Conservation (phyloP, 768 basidiomycete species). For the Panaeolus cyanescens region DNA sequence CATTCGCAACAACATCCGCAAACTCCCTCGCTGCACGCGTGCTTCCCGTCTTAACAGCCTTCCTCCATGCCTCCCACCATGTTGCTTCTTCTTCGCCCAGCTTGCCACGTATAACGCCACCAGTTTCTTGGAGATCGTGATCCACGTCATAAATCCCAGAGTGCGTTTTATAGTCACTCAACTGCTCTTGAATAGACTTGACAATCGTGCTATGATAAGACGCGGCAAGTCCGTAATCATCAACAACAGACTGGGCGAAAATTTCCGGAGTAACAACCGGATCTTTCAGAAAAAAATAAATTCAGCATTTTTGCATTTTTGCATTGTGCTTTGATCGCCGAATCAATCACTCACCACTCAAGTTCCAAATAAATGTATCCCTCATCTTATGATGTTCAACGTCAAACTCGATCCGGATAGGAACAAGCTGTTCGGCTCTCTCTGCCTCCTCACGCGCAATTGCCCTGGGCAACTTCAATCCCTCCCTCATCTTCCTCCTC, state of each 20-base stretch:
- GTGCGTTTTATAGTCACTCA: conserved; percentile 78
- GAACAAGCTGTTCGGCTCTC: conserved; percentile 81
- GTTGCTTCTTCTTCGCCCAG: conserved; percentile 49
- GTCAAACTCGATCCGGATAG: conserved; percentile 95
- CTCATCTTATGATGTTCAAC: conserved; percentile 92
- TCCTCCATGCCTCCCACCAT: conserved; percentile 80
- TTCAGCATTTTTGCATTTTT: too few relatives aligned
- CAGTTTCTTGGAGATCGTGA: conserved; percentile 19
- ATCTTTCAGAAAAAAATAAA: conserved; percentile 49
- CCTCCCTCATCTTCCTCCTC: conserved; percentile 58
- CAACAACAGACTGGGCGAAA: conserved; percentile 88
- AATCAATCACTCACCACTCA: conserved; percentile 70
- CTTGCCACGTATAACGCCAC: conserved; percentile 32
- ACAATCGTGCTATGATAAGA: conserved; percentile 68
- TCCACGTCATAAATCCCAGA: conserved; percentile 55
- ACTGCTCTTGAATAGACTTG: conserved; percentile 86
- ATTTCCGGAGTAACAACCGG: conserved; percentile 85
- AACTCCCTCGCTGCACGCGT: conserved; percentile 19
- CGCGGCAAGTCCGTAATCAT: conserved; percentile 81
- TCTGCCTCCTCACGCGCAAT: conserved; percentile 57
- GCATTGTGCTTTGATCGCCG: too few relatives aligned
- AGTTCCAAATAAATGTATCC: conserved; percentile 97
- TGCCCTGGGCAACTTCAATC: conserved; percentile 73
- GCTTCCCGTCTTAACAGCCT: conserved; percentile 43
- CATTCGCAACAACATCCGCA: conserved; percentile 21